Percentiles rank a stretch among this genome's conserved stretches.
Conservation (phyloP, 169 alveolate species). For the Hepatocystis sp. region DNA sequence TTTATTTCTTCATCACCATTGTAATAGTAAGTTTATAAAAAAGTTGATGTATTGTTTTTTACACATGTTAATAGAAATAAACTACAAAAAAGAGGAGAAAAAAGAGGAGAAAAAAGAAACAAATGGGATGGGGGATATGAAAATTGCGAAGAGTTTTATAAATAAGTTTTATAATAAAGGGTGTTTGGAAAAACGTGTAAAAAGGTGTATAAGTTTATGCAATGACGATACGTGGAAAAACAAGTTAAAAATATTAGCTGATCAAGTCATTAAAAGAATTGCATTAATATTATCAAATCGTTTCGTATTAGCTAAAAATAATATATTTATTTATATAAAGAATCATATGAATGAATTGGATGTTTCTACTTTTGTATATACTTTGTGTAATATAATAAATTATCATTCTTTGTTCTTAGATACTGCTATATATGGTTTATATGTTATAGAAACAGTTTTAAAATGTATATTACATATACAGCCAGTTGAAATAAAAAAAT, state of each 20-base stretch:
- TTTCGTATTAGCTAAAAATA: conserved; percentile 4
- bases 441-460: conserved; percentile 43
- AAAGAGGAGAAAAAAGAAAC: not conserved
- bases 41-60: conserved; percentile 67
- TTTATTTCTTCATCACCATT: conserved; percentile 14
- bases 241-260: conserved; percentile 42
- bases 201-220: conserved; percentile 14
- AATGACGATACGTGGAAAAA: conserved; percentile 14
- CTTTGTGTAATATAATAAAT: conserved; percentile 42
- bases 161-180: no score
- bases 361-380: conserved; percentile 40
- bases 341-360: conserved; percentile 58
- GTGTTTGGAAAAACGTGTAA: not conserved
- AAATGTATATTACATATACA: conserved; percentile 38
- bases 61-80: conserved; percentile 58
- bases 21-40: conserved; percentile 7
- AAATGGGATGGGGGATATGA: no score
- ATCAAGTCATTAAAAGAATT: conserved; percentile 55
- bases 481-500: conserved; percentile 34
- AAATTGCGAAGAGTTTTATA: no score
- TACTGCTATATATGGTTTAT: conserved; percentile 15
- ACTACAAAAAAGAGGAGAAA: not conserved
- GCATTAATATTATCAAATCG: conserved; percentile 38
- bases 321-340: conserved; percentile 20
- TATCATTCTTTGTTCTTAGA: conserved; percentile 29